Evolutionary conservation across 805 yeast species (phyloP), one percentile per base, ranked within the genome.

Genomic region (Saccharomycopsis amapae): DNA sequence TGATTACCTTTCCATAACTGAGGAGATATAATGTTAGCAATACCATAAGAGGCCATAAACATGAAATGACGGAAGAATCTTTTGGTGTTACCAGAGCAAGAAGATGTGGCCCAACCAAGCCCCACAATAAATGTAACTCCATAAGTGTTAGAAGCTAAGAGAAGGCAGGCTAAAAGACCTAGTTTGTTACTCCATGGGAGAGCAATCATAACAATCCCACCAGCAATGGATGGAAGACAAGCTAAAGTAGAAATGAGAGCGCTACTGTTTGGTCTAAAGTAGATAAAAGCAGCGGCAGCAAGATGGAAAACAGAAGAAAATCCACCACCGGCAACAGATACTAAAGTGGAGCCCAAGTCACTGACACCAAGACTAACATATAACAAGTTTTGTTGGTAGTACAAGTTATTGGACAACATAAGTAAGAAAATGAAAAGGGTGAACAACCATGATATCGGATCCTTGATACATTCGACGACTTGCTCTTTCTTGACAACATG

Each of bases 311-410:
- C 42, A 17, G 63, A 63, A 22, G 68, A 62, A 36, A 62, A 67
- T 0, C 71, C 71, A 41, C 72, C 65, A 24, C 71, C 66, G 2
- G 76, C 78, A 31, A 71, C 77, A 9, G 71, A 58, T 2, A 75
- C 75, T 43, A 75, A 58, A 2, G 76, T 72, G 1, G 78, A 61
- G 46, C 61, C 66, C 40, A 71, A 61, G 46, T 62, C 64, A 33
- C 61, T 55, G 23, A 62, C 55, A 3, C 65, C 64, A 44, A 75
- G 54, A 25, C 67, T 57, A 22, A 59, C 65, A 51, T 61, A 73
- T 20, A 73, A 58, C 25, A 72, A 54, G 25, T 67, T 64, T 42
- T 69, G 70, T 51, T 73, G 78, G 55, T 67, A 72, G 2, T 68
- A 58, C 39, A 73, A 58, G 51, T 71, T 70, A 49, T 73, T 74